Base-by-base conservation (phyloP, 352 stramenopile genomes). In the Globisporangium paddicum region DNA sequence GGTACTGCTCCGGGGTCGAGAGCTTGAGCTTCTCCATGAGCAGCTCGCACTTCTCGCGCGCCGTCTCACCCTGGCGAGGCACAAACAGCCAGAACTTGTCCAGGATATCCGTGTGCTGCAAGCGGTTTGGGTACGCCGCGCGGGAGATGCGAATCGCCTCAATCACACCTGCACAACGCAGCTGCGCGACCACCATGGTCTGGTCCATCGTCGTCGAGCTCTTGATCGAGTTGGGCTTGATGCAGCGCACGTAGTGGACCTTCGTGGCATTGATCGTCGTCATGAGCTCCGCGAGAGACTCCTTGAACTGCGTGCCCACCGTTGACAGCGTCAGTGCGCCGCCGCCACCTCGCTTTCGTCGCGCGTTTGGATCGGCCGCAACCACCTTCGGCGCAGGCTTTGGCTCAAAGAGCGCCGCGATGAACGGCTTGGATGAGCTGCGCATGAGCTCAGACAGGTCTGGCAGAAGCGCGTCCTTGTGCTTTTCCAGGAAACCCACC, bases 171-270 rank as follows among this genome's bases (percentile, higher is more conserved):
- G 96, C 96, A 62, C 98, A 99, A 32, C 90, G 84, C 44, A 99
- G 69, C 71, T 99, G 97, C 40, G 98, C 94, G 3, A 98, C 94
- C 5, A 98, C 86, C 77, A 98, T 93, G 23, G 87, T 75, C 37
- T 98, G 73, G 46, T 97, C 94, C 79, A 99, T 92, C n/a, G 57
- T 71, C 0, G 62, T 75, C 8, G 86, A 58, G 64, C 97, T 97
- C 68, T 99, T 97, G 34, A 96, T 89, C 69, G 98, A 87, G 75
- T 99, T 99, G 0, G 97, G 97, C 79, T 99, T 99, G 59, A 99
- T 98, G 74, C 97, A 99, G 38, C 97, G 87, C 49, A 99, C 96
- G 66, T 99, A 99, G 67, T 99, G 97, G 16, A 98, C 95, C 55
- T 97, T 88, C 0, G 96, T 99, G 6, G 77, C 77, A 63, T 98